Percentiles rank a stretch among this genome's conserved stretches.
Evolutionary conservation across 768 basidiomycete species (phyloP).

Genomic region (Russula sp.): DNA sequence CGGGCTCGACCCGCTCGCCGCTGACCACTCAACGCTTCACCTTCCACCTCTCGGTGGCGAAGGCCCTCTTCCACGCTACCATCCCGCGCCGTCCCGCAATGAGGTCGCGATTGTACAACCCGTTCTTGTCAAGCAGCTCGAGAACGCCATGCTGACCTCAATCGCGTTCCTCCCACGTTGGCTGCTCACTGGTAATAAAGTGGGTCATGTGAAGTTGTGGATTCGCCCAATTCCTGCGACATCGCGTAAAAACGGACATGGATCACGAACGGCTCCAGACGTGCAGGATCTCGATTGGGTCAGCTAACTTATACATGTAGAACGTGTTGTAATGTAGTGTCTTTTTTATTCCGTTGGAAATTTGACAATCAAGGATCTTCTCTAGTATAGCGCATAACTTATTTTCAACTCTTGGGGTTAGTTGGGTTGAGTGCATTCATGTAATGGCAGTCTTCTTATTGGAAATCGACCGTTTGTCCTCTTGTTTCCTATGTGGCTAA

Average conservation of each 20-base stretch:
- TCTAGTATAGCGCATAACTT: constrained; percentile 12
- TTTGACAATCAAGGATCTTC: background rate
- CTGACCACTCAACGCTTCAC: constrained; percentile 55
- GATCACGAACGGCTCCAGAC: constrained; percentile 13
- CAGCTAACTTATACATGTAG: constrained; percentile 6
- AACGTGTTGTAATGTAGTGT: background rate
- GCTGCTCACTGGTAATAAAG: constrained; percentile 74
- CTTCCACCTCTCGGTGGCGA: constrained; percentile 49
- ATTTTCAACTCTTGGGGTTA: background rate
- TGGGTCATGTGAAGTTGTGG: constrained; percentile 81
- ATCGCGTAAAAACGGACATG: constrained; percentile 23
- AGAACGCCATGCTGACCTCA: constrained; percentile 71
- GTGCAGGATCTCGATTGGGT: constrained; percentile 24
- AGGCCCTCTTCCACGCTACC: constrained; percentile 56
- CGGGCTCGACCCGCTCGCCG: constrained; percentile 28
- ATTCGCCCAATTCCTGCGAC: constrained; percentile 59
- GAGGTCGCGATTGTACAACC: constrained; percentile 91
- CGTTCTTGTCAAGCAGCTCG: constrained; percentile 81
- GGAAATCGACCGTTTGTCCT: background rate
- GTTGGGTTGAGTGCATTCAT: background rate
- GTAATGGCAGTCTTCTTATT: constrained; percentile 1
- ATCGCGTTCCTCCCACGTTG: constrained; percentile 76
- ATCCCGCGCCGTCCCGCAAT: constrained; percentile 85
- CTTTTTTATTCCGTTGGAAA: background rate
- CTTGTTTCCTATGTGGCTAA: background rate